Conservation (phyloP, 2,329 filamentous ascomycete genomes). For the Fusarium buxicola region DNA sequence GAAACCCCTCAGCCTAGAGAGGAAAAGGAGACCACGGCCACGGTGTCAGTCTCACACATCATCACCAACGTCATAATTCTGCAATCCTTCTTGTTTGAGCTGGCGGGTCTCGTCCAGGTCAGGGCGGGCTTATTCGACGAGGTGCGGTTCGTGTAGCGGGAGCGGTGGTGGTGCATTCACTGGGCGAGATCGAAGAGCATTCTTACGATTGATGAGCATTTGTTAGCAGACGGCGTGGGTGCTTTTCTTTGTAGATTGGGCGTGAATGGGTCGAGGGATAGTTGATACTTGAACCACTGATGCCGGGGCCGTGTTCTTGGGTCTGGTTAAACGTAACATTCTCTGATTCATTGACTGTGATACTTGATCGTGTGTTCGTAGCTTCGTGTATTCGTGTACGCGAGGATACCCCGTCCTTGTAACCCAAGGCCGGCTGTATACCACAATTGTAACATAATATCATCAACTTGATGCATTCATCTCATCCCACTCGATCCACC, state of each 20-base stretch:
- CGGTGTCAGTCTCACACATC: slow-evolving; percentile 79
- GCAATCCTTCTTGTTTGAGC: slow-evolving; percentile 82
- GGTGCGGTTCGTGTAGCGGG: slow-evolving; percentile 66
- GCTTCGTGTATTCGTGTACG: slow-evolving; percentile 26
- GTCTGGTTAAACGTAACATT: slow-evolving; percentile 22
- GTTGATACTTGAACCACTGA: slow-evolving; percentile 24
- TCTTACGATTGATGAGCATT: slow-evolving; percentile 44
- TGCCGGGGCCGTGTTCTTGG: slow-evolving; percentile 24
- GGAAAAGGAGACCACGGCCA: slow-evolving; percentile 46
- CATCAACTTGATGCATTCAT: slow-evolving; percentile 36
- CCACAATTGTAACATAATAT: slow-evolving; percentile 20
- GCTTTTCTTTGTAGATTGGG: slow-evolving; percentile 36
- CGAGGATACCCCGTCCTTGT: background rate
- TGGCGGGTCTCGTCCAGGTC: slow-evolving; percentile 80
- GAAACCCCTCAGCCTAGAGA: slow-evolving; percentile 33
- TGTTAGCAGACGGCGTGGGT: slow-evolving; percentile 32
- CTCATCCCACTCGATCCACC: slow-evolving; percentile 91
- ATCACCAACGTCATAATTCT: slow-evolving; percentile 83
- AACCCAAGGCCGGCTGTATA: slow-evolving; percentile 27
- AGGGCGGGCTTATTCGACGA: slow-evolving; percentile 82
- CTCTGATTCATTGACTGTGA: background rate
- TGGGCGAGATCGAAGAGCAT: slow-evolving; percentile 22
- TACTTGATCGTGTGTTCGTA: slow-evolving; percentile 16
- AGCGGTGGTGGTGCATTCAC: slow-evolving; percentile 6
- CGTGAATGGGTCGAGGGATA: slow-evolving; percentile 5